Conservation (phyloP, 257 asterid species). For the Capsicum rhomboideum region DNA sequence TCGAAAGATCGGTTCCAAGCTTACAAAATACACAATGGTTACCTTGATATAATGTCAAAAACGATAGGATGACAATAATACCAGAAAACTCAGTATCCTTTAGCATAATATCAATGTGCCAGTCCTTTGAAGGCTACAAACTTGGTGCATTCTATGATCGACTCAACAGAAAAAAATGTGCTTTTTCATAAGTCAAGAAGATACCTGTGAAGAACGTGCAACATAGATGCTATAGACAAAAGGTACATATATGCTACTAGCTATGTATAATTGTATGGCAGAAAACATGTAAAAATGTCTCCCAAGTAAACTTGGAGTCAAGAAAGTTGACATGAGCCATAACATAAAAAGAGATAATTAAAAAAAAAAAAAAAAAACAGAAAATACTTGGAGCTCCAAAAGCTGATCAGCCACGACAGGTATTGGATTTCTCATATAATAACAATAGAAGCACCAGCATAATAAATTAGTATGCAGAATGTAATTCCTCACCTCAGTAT, state of each 20-base stretch:
- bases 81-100: neutral
- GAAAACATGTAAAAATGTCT: neutral
- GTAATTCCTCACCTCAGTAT: conserved; percentile 42
- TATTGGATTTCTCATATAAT: neutral
- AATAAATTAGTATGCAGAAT: neutral
- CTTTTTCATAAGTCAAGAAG: neutral
- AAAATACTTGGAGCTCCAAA: neutral
- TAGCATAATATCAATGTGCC: neutral
- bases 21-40: neutral
- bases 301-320: neutral
- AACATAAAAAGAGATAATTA: neutral
- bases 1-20: neutral
- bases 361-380: neutral
- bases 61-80: neutral
- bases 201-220: neutral
- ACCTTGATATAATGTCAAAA: neutral
- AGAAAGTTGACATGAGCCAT: neutral
- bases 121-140: neutral
- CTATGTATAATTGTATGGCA: neutral
- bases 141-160: neutral
- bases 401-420: neutral
- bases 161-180: neutral
- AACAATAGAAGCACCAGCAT: neutral
- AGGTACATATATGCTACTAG: neutral
- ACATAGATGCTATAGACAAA: neutral